A percentile compares a stretch with the other conserved stretches of the same genome.
Evolutionary conservation across 805 yeast species (phyloP).

Genomic region (Blastobotrys mokoenaii): DNA sequence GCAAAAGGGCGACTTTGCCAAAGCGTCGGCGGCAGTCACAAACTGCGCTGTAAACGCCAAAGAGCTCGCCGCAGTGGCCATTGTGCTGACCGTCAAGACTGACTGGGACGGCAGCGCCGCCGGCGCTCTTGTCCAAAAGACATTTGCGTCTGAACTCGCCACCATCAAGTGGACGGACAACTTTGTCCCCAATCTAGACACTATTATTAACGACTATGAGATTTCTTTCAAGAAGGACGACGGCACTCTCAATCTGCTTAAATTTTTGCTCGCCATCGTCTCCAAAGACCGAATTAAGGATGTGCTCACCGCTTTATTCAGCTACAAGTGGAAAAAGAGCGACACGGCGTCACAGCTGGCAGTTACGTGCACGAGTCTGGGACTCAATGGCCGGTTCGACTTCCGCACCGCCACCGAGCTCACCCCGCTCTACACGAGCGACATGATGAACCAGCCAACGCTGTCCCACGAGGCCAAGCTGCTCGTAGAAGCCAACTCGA

Average conservation of each 20-base stretch:
- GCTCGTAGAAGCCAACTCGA: too few species aligned
- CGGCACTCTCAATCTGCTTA: background rate
- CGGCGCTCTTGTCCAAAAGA: slow-evolving; percentile 2
- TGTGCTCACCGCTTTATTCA: too few species aligned
- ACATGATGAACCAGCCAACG: too few species aligned
- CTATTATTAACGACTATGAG: background rate
- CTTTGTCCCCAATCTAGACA: background rate
- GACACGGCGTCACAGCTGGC: too few species aligned
- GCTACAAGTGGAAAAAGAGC: too few species aligned
- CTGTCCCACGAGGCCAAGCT: too few species aligned
- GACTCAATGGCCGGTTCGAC: too few species aligned
- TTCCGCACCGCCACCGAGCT: too few species aligned
- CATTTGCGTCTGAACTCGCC: background rate
- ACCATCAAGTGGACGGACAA: background rate
- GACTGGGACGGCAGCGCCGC: slow-evolving; percentile 23
- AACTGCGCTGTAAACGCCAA: background rate
- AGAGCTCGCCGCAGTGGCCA: background rate
- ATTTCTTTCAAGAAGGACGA: background rate
- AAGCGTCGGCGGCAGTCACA: background rate
- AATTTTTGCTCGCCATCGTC: background rate
- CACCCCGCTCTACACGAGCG: too few species aligned
- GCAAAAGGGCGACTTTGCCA: background rate
- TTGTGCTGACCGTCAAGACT: slow-evolving; percentile 30
- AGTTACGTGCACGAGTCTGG: too few species aligned
- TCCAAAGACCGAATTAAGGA: background rate